phyloP scores from a whole-genome alignment of 1,139 yeast genomes.

The Debaryomyces sp. region DNA sequence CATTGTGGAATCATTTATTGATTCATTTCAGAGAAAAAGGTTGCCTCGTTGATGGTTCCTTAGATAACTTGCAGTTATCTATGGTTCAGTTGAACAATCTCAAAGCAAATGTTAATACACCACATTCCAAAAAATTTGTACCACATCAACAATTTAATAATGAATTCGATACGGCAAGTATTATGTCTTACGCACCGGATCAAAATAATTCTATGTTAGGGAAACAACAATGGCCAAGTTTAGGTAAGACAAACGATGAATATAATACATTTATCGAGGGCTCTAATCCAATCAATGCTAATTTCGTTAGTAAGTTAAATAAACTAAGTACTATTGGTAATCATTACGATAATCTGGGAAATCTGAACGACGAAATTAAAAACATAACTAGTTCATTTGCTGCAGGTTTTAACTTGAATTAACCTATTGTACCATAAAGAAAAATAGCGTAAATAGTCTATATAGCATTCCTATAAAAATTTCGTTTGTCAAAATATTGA shows the following conservation, averaged over 20 bases:
- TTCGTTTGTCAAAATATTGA: neutral
- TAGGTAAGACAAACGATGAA: conserved; percentile 19
- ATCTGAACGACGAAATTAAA: conserved; percentile 50
- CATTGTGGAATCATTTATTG: conserved; percentile 79
- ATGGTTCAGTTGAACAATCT: conserved; percentile 54
- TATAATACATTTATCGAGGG: conserved; percentile 19
- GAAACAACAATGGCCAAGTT: conserved; percentile 40
- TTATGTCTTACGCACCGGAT: conserved; percentile 47
- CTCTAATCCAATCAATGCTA: conserved; percentile 35
- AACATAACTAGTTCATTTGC: conserved; percentile 52
- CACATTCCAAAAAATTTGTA: conserved; percentile 12
- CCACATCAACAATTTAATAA: conserved; percentile 9
- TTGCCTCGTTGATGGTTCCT: conserved; percentile 89
- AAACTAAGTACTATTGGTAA: conserved; percentile 21
- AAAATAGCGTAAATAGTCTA: neutral
- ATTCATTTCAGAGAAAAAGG: conserved; percentile 83
- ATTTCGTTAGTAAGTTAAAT: conserved; percentile 46
- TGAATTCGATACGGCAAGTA: conserved; percentile 51
- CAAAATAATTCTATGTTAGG: conserved; percentile 15
- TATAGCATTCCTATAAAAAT: neutral
- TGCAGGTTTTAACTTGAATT: conserved; percentile 33
- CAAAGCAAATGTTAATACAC: conserved; percentile 9
- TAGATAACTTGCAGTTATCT: conserved; percentile 76
- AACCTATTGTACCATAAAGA: neutral
- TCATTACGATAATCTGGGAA: conserved; percentile 23